Percentiles rank a stretch among this genome's conserved stretches.
Conservation (phyloP, 2,329 filamentous ascomycete species). For the Neopestalotiopsis sp. region DNA sequence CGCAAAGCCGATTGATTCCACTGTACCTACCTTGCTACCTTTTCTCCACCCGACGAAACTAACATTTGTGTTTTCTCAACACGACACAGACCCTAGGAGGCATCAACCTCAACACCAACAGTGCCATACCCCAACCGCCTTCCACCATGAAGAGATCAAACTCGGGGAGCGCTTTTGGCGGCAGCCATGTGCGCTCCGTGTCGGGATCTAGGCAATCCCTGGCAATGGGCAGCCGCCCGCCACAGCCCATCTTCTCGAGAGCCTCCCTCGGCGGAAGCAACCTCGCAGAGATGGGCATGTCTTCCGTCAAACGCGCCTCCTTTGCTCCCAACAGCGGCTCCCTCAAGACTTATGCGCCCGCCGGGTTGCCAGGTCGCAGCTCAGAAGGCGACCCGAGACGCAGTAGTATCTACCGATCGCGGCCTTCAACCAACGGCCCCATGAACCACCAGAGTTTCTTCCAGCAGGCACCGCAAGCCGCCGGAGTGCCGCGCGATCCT, state of each 20-base stretch:
- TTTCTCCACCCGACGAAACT: not conserved
- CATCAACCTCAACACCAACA: constrained; percentile 75
- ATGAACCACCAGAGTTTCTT: constrained; percentile 91
- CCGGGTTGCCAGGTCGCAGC: constrained; percentile 48
- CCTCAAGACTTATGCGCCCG: constrained; percentile 75
- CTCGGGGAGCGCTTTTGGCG: constrained; percentile 73
- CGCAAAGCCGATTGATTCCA: constrained; percentile 21
- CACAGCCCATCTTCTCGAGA: constrained; percentile 85
- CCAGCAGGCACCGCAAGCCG: constrained; percentile 80
- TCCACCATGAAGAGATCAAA: constrained; percentile 94
- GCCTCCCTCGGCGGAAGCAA: constrained; percentile 79
- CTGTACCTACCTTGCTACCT: not conserved
- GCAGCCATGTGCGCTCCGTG: constrained; percentile 79
- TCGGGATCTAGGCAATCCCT: constrained; percentile 87
- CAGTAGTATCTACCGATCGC: constrained; percentile 80
- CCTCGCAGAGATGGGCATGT: constrained; percentile 78
- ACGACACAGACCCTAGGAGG: constrained; percentile 77
- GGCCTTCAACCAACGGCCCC: constrained; percentile 72
- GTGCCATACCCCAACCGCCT: constrained; percentile 82
- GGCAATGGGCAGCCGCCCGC: constrained; percentile 78
- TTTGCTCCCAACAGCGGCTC: constrained; percentile 58
- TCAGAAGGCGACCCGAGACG: constrained; percentile 63
- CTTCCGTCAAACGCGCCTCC: constrained; percentile 84
- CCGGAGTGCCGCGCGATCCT: constrained; percentile 85
- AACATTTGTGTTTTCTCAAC: not conserved